Percentiles rank a stretch among this genome's conserved stretches.
Evolutionary conservation across 495 filamentous ascomycete genomes (phyloP).

Genomic region (Neurospora terricola): DNA sequence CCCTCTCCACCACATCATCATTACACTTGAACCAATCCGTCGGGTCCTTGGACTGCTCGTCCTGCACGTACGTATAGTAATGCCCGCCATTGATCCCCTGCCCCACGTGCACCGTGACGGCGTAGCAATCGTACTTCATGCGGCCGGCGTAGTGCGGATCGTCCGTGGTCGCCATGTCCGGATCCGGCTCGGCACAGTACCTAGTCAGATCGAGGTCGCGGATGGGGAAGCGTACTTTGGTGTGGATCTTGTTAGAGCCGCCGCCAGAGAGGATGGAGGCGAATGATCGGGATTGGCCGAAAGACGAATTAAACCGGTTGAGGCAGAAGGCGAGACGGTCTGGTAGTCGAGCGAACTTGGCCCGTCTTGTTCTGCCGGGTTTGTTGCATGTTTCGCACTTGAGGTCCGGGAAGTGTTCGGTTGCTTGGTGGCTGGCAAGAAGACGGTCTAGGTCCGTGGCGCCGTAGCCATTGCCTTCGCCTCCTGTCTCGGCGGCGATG

Average conservation of each 20-base stretch:
- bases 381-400: slow-evolving; percentile 23
- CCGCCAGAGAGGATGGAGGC: not conserved
- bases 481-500: slow-evolving; percentile 2
- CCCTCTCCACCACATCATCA: slow-evolving; percentile 16
- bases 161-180: slow-evolving; percentile 1
- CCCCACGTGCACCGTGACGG: slow-evolving; percentile 31
- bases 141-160: slow-evolving; percentile 14
- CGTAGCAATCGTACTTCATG: slow-evolving; percentile 36
- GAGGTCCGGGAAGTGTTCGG: slow-evolving; percentile 8
- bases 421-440: slow-evolving; percentile 7
- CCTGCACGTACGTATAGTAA: slow-evolving; percentile 31
- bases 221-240: slow-evolving; percentile 25
- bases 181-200: slow-evolving; percentile 17
- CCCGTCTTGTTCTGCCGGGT: slow-evolving; percentile 17
- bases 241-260: slow-evolving; percentile 13
- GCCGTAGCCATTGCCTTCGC: slow-evolving; percentile 1
- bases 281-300: slow-evolving; percentile 1
- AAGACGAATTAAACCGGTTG: slow-evolving; percentile 16
- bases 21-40: slow-evolving; percentile 26
- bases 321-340: slow-evolving; percentile 24
- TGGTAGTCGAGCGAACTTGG: slow-evolving; percentile 23
- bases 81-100: slow-evolving; percentile 26
- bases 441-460: slow-evolving; percentile 12
- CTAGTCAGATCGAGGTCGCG: slow-evolving; percentile 27
- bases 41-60: slow-evolving; percentile 16